Conservation (phyloP, 1,284 basidiomycete genomes). For the Malassezia dermatis region DNA sequence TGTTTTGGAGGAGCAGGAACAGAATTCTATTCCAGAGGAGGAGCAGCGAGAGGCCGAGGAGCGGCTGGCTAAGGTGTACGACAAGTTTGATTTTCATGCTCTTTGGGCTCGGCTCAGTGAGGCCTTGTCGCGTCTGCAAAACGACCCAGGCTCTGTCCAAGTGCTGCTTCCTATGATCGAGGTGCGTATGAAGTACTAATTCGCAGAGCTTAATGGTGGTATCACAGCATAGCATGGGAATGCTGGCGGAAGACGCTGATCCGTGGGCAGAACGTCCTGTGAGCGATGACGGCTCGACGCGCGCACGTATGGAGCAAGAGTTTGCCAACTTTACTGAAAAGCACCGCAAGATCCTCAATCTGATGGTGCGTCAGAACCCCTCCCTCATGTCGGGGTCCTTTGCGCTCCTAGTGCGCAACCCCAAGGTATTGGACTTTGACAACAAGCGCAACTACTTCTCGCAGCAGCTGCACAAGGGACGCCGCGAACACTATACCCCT, state of each 20-base stretch:
- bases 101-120: conserved; percentile 41
- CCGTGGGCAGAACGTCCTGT: conserved; percentile 13
- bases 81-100: conserved; percentile 36
- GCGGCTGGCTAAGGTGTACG: conserved; percentile 40
- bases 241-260: conserved; percentile 3
- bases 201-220: conserved; percentile 74
- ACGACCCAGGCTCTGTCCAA: conserved; percentile 40
- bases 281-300: conserved; percentile 19
- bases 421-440: conserved; percentile 95
- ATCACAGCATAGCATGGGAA: conserved; percentile 64
- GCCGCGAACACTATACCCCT: conserved; percentile 68
- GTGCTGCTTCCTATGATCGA: conserved; percentile 44
- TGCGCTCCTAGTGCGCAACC: conserved; percentile 87
- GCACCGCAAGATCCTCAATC: conserved; percentile 85
- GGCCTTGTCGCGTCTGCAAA: conserved; percentile 34
- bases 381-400: conserved; percentile 96
- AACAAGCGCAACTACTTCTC: conserved; percentile 99
- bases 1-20: not conserved
- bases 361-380: conserved; percentile 96
- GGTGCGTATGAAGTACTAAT: conserved; percentile 12
- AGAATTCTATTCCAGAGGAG: not conserved
- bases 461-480: conserved; percentile 77
- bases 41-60: conserved; percentile 45
- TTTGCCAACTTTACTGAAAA: conserved; percentile 89
- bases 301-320: conserved; percentile 58